Evolutionary conservation across 768 basidiomycete species (phyloP), one percentile per base, ranked within the genome.

Genomic region (Boletus speciosus): DNA sequence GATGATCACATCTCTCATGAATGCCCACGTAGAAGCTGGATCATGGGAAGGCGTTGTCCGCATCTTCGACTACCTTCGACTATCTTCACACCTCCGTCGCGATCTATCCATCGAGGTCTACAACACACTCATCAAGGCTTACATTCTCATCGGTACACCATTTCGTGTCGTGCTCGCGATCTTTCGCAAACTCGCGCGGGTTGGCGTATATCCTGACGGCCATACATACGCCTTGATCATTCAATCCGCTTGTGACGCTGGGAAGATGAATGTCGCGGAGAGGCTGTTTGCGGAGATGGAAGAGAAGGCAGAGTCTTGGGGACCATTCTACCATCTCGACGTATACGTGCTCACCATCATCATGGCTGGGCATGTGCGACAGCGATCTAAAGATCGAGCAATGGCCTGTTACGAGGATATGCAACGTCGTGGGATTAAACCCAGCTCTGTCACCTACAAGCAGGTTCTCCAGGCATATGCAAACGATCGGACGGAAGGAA

Each of bases 41-140:
- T 83, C 85, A 11, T 97, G 92, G 91, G 68, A 73, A 42, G 84
- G 84, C 25, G 91, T 86, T 19, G 77, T 92, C 53, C 77, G 80
- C 23, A 73, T 83, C 12, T 96, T 88, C 63, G 81, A 86, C 58
- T 83, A 80, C 58, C 72, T 91, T 42, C 68, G 71, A 36, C 61
- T 72, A 35, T 66, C 74, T 29, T 63, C 65, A 11, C 46, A 60
- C 50, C 69, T 73, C 50, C 65, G 73, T 39, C 67, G 74, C 40
- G 67, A 73, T 47, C 72, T 84, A 37, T 74, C 79, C 39, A 78
- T 87, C 64, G 78, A 83, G 46, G 77, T 86, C 48, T 86, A 84
- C 70, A 93, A 93, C 68, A 83, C 83, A 25, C 77, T 97, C 25
- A 73, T 96, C 60, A 91, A 90, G 70, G 91, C 92, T 2, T 88